Evolutionary conservation across 768 basidiomycete species (phyloP).

Genomic region (Tulasnella sp.): DNA sequence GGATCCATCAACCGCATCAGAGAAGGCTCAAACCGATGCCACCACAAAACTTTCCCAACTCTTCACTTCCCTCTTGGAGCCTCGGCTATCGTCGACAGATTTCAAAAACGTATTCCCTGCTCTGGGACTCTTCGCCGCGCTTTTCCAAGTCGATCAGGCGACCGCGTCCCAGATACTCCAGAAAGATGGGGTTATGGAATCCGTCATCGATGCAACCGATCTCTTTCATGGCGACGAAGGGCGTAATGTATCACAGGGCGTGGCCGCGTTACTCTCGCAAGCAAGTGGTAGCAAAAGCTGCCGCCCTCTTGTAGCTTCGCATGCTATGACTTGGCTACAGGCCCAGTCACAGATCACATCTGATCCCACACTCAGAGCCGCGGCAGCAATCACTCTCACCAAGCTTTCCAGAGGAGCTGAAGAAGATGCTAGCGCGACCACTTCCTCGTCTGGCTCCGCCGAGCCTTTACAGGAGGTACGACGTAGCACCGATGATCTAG

Average conservation of each 20-base stretch:
- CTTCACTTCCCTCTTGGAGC: conserved; percentile 41
- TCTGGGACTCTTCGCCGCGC: conserved; percentile 57
- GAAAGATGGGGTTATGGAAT: conserved; percentile 50
- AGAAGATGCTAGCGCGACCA: conserved; percentile 33
- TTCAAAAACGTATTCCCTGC: conserved; percentile 37
- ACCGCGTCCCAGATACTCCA: conserved; percentile 54
- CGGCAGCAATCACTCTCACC: conserved; percentile 61
- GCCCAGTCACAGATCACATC: conserved; percentile 37
- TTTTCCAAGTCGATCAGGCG: conserved; percentile 73
- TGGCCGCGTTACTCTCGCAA: conserved; percentile 65
- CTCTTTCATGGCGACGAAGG: conserved; percentile 38
- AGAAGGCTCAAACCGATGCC: conserved; percentile 27
- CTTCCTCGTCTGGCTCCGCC: neutral
- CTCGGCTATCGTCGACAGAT: conserved; percentile 46
- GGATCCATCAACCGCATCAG: conserved; percentile 19
- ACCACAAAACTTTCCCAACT: conserved; percentile 39
- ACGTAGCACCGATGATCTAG: conserved; percentile 27
- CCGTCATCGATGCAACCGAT: conserved; percentile 60
- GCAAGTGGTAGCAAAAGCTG: conserved; percentile 66
- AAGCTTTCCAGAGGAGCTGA: conserved; percentile 55
- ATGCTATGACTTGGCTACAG: conserved; percentile 58
- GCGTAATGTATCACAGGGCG: conserved; percentile 39
- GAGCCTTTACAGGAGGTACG: neutral
- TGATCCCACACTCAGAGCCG: conserved; percentile 41
- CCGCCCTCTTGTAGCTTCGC: conserved; percentile 46